phyloP scores from a whole-genome alignment of 495 filamentous ascomycete genomes.

The Margaritispora aquatica region DNA sequence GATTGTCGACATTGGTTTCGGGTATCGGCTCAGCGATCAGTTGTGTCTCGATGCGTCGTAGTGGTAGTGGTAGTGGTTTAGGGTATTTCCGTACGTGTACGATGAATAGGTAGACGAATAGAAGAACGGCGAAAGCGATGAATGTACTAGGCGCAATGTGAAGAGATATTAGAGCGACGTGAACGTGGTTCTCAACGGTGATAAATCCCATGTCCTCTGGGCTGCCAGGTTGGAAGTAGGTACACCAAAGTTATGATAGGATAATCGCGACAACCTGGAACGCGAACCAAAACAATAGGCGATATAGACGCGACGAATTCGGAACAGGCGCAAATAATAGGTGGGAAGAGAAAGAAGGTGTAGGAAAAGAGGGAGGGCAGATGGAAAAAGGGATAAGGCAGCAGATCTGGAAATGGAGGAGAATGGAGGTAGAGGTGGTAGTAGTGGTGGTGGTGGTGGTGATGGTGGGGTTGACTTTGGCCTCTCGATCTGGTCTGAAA shows the following conservation, averaged over 20 bases:
- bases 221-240: constrained; percentile 6
- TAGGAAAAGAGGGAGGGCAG: background rate
- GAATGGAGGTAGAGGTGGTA: background rate
- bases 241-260: no score
- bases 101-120: constrained; percentile 45
- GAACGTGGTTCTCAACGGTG: constrained; percentile 47
- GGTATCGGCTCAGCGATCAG: background rate
- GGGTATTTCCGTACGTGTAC: constrained; percentile 28
- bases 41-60: background rate
- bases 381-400: background rate
- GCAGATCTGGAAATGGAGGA: background rate
- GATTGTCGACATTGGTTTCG: constrained; percentile 20
- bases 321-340: background rate
- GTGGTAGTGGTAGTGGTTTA: no score
- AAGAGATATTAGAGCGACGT: constrained; percentile 42
- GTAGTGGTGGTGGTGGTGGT: background rate
- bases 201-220: constrained; percentile 27
- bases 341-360: background rate
- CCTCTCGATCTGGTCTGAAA: background rate
- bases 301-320: background rate
- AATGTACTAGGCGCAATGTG: constrained; percentile 47
- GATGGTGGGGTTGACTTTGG: background rate
- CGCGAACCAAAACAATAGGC: background rate
- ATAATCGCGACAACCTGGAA: background rate
- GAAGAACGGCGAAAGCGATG: constrained; percentile 44